phyloP scores from a whole-genome alignment of 148 eudicot species.

The Mesembryanthemum crystallinum region DNA sequence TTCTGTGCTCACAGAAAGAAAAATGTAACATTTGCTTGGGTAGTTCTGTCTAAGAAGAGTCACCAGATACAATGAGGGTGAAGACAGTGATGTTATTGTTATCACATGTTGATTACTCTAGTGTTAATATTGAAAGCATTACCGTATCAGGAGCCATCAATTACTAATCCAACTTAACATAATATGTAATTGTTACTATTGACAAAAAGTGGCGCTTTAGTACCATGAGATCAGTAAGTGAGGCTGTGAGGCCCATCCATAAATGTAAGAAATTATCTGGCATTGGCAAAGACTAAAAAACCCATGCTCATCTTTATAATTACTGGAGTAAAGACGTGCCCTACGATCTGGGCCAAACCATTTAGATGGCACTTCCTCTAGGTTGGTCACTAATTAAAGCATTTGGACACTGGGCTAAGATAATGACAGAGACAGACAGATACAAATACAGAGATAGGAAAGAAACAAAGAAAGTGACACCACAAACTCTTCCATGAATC shows the following conservation, averaged over 20 bases:
- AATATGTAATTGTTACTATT: not conserved
- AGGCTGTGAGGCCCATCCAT: not conserved
- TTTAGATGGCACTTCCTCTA: conserved; percentile 14
- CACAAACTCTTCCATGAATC: conserved; percentile 17
- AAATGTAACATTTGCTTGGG: conserved; percentile 14
- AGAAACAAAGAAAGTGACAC: not conserved
- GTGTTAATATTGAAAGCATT: not conserved
- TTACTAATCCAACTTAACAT: too few species aligned
- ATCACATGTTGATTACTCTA: not conserved
- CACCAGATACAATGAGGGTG: too few species aligned
- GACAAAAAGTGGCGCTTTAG: not conserved
- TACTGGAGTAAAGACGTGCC: not conserved
- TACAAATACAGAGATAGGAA: not conserved
- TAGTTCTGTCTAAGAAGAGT: conserved; percentile 8
- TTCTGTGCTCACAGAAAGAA: conserved; percentile 7
- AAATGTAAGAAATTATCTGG: not conserved
- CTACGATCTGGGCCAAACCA: conserved; percentile 21
- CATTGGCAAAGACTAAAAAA: not conserved
- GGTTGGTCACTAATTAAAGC: conserved; percentile 24
- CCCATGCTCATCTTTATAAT: not conserved
- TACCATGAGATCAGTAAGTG: not conserved
- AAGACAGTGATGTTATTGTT: conserved; percentile 6
- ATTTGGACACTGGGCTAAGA: conserved; percentile 16
- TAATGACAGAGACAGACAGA: conserved; percentile 14
- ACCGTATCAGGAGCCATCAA: not conserved